Percentiles rank a stretch among this genome's conserved stretches.
These are phyloP conservation scores for Asterophora lycoperdoides DNA, from an alignment of 768 basidiomycete species.

Conservation along the genomic window DNA sequence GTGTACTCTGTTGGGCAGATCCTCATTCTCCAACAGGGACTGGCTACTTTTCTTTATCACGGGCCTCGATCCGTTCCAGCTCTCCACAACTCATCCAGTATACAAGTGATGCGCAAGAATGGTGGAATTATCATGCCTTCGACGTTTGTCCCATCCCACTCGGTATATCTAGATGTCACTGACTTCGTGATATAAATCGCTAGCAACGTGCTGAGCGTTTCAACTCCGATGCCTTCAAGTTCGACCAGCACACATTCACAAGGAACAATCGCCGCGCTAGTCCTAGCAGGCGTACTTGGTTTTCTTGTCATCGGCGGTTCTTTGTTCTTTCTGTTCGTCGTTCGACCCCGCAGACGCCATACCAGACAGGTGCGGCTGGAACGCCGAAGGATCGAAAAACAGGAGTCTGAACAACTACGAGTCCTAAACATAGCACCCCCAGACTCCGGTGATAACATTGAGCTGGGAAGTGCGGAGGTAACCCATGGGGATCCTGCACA, in stretches of 20 bases:
- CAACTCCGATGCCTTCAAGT: conserved; percentile 9
- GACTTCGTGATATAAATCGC: conserved; percentile 9
- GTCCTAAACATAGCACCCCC: conserved; percentile 21
- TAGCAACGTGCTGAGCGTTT: conserved; percentile 14
- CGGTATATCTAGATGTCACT: neutral
- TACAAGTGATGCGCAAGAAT: conserved; percentile 55
- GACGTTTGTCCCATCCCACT: conserved; percentile 18
- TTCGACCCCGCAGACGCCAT: conserved; percentile 42
- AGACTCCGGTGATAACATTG: conserved; percentile 6
- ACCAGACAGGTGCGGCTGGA: conserved; percentile 16
- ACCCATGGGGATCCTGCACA: conserved; percentile 7
- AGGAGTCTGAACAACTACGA: conserved; percentile 16
- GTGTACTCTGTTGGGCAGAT: conserved; percentile 43
- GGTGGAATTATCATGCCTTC: conserved; percentile 40
- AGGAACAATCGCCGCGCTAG: conserved; percentile 66
- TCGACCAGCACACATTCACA: conserved; percentile 25
- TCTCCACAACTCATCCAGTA: conserved; percentile 46
- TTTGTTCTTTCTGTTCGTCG: conserved; percentile 41
- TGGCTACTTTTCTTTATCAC: conserved; percentile 62
- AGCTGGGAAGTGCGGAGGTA: conserved; percentile 11
- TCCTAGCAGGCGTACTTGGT: conserved; percentile 51
- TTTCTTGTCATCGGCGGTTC: conserved; percentile 39
- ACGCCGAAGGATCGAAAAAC: conserved; percentile 6
- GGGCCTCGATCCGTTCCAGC: conserved; percentile 47
- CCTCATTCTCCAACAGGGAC: conserved; percentile 48